phyloP scores from a whole-genome alignment of 805 yeast genomes.

The Starmerella bombicola region DNA sequence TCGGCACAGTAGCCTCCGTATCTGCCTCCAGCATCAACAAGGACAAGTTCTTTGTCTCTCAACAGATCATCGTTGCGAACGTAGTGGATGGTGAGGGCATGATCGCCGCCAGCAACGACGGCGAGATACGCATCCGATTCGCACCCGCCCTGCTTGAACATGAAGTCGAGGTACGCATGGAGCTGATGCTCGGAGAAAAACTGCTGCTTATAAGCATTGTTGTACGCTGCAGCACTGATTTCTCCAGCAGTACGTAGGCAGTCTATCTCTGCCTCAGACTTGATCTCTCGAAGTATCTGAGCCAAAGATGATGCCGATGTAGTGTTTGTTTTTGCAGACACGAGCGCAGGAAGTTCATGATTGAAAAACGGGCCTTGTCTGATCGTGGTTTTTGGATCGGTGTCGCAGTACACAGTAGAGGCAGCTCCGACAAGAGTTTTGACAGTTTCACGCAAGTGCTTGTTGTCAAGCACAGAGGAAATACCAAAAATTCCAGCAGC shows the following conservation, averaged over 20 bases:
- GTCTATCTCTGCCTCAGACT: slow-evolving; percentile 62
- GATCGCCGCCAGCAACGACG: slow-evolving; percentile 88
- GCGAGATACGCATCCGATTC: slow-evolving; percentile 85
- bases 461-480: slow-evolving; percentile 43
- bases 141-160: slow-evolving; percentile 78
- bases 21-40: slow-evolving; percentile 91
- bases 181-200: slow-evolving; percentile 65
- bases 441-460: slow-evolving; percentile 12
- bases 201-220: slow-evolving; percentile 53
- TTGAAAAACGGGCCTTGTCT: slow-evolving; percentile 20
- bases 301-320: slow-evolving; percentile 14
- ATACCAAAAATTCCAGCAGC: slow-evolving; percentile 79
- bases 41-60: slow-evolving; percentile 64
- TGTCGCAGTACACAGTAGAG: slow-evolving; percentile 20
- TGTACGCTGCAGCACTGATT: slow-evolving; percentile 72
- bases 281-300: slow-evolving; percentile 41
- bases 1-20: slow-evolving; percentile 92
- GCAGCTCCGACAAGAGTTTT: slow-evolving; percentile 13
- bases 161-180: slow-evolving; percentile 67
- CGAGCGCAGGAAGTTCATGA: slow-evolving; percentile 20
- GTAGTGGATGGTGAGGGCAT: slow-evolving; percentile 85
- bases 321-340: slow-evolving; percentile 6
- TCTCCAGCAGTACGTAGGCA: slow-evolving; percentile 75
- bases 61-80: slow-evolving; percentile 81
- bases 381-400: slow-evolving; percentile 19